Conservation (phyloP, 1,139 yeast species). For the Suhomyces guaymorum region DNA sequence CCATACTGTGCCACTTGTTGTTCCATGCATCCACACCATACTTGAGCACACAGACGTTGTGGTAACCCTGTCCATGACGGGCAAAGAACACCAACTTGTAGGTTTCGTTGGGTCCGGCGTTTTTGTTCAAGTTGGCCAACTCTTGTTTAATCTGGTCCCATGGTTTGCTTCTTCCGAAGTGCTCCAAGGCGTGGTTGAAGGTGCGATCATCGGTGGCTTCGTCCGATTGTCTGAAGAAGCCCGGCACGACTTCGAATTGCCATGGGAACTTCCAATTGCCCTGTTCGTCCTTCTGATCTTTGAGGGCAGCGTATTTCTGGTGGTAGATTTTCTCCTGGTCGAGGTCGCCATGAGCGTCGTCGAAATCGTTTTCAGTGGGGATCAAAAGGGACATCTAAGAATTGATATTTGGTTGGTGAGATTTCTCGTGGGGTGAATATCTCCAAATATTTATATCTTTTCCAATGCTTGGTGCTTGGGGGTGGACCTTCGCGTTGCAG, state of each 20-base stretch:
- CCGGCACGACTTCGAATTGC: slow-evolving; percentile 41
- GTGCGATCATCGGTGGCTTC: slow-evolving; percentile 36
- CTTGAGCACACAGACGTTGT: slow-evolving; percentile 42
- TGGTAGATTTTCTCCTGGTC: slow-evolving; percentile 17
- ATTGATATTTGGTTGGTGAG: too few relatives aligned
- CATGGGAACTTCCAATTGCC: slow-evolving; percentile 24
- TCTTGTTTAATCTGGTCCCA: slow-evolving; percentile 35
- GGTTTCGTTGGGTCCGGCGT: slow-evolving; percentile 24
- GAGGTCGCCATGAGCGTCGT: slow-evolving; percentile 25
- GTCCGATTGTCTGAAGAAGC: slow-evolving; percentile 39
- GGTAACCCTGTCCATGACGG: slow-evolving; percentile 51
- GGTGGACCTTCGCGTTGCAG: slow-evolving; percentile 2
- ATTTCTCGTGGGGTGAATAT: too few relatives aligned
- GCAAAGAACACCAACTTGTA: slow-evolving; percentile 45
- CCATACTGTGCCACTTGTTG: slow-evolving; percentile 39
- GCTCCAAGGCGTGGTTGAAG: slow-evolving; percentile 40
- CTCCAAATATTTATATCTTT: too few relatives aligned
- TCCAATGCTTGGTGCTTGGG: too few relatives aligned
- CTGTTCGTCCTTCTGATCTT: slow-evolving; percentile 7
- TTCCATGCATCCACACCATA: slow-evolving; percentile 47
- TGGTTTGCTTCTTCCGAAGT: slow-evolving; percentile 36
- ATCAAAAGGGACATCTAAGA: slow-evolving; percentile 26
- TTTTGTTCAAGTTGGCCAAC: slow-evolving; percentile 31
- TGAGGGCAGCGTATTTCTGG: slow-evolving; percentile 11
- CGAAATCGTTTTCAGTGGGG: slow-evolving; percentile 23